A percentile compares a stretch with the other conserved stretches of the same genome.
Evolutionary conservation across 2,329 filamentous ascomycete genomes (phyloP).

Genomic region (Fusarium coffeatum): DNA sequence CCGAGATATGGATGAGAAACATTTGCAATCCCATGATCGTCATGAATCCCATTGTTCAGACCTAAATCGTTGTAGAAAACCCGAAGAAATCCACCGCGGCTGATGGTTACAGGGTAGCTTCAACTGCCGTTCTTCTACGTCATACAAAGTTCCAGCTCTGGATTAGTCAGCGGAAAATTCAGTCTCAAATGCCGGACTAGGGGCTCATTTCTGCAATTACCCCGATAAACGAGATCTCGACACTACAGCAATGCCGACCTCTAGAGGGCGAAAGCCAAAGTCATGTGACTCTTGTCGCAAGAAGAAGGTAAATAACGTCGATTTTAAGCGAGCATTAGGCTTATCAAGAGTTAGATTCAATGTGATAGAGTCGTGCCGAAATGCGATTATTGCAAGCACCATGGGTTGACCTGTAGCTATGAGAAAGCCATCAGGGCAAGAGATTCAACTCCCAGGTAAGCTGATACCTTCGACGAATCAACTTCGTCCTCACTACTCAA

Average conservation of each 20-base stretch:
- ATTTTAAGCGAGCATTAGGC: fast-evolving
- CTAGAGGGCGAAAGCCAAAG: background rate
- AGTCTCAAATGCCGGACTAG: too few relatives aligned
- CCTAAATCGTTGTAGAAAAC: background rate
- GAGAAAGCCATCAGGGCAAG: background rate
- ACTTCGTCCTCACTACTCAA: too few relatives aligned
- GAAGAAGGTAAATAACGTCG: background rate
- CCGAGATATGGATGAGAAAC: fast-evolving
- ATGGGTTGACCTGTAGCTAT: background rate
- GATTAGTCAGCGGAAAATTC: background rate
- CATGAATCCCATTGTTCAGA: fast-evolving
- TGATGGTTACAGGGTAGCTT: background rate
- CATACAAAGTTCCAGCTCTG: too few relatives aligned
- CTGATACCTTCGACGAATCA: too few relatives aligned
- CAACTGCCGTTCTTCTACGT: background rate
- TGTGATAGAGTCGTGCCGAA: background rate
- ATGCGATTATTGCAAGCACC: constrained; percentile 15
- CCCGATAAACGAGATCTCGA: background rate
- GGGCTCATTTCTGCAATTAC: background rate
- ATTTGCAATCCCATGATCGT: fast-evolving
- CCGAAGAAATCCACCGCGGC: fast-evolving
- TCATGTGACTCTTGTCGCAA: constrained; percentile 16
- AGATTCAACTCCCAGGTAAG: fast-evolving
- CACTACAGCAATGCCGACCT: background rate
- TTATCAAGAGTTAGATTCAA: background rate